Conservation (phyloP, 192 early-diverging fungal genomes). For the Mortierella alpina region DNA sequence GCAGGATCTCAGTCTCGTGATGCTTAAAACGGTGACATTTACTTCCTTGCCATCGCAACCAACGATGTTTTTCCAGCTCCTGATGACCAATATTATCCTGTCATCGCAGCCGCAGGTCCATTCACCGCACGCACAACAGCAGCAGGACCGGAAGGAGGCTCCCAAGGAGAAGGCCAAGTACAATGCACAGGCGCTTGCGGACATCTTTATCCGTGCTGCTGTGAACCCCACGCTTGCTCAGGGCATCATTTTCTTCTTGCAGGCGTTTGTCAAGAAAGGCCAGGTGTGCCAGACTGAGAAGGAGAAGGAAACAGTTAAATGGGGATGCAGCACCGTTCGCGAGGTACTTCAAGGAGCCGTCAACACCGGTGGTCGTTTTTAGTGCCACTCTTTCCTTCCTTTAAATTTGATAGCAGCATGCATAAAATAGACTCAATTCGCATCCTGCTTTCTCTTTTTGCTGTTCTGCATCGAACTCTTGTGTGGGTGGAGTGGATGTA, state of each 20-base stretch:
- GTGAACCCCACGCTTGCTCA: constrained; percentile 78
- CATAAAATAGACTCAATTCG: background rate
- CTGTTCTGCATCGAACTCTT: background rate
- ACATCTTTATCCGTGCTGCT: constrained; percentile 67
- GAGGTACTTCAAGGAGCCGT: constrained; percentile 62
- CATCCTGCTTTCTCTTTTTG: too few species aligned
- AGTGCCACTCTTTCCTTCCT: background rate
- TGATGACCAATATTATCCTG: constrained; percentile 78
- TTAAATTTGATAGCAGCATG: background rate
- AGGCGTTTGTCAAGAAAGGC: constrained; percentile 74
- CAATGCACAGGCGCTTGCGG: constrained; percentile 63
- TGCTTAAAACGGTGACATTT: constrained; percentile 84
- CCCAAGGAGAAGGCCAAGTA: constrained; percentile 41
- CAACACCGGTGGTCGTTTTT: constrained; percentile 52
- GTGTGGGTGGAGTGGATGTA: too few species aligned
- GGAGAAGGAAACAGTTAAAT: constrained; percentile 73
- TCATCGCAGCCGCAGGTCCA: constrained; percentile 64
- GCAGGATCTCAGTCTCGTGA: constrained; percentile 76
- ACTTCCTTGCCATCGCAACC: constrained; percentile 70
- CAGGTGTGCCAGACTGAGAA: constrained; percentile 69
- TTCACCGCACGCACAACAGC: constrained; percentile 25
- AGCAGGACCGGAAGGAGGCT: constrained; percentile 15
- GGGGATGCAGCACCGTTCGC: constrained; percentile 74
- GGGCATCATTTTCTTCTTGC: constrained; percentile 87
- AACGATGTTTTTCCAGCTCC: constrained; percentile 75